Evolutionary conservation across 1,284 basidiomycete genomes (phyloP), one percentile per base, ranked within the genome.

Genomic region (Trametes versicolor): DNA sequence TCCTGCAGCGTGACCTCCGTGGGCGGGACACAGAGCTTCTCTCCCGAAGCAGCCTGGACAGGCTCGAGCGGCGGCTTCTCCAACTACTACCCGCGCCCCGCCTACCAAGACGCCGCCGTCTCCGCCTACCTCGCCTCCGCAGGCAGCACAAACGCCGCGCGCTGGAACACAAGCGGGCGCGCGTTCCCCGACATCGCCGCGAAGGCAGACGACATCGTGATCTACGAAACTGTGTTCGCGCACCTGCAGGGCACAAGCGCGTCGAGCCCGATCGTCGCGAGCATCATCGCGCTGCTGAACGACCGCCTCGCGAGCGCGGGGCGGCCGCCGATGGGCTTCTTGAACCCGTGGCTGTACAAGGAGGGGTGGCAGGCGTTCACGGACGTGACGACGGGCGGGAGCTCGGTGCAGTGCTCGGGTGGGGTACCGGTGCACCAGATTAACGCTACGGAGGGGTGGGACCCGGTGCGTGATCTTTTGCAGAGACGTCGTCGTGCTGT

Each of bases 51-150:
- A 17, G 85, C 81, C 17, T 80, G 74, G 10, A 60, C 60, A n/a
- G 79, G 82, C 75, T 81, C 78, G 37, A 87, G 88, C 6, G 90
- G 89, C 63, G 91, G 90, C 4, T 90, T 90, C 78, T 86, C 83
- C 64, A 77, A 80, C 69, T 78, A 80, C 71, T 85, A 82, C 69
- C 49, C 74, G 7, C 67, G 71, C 2, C 81, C 82, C 3, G 41
- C 48, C 10, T 85, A 80, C 68, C 83, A 84, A 69, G 52, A 67
- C 32, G 34, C 49, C 0, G 74, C 76, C 4, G 81, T 84, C 15
- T 43, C 70, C 2, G 59, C 68, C 10, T 85, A 56, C 70, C 73
- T 70, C 49, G 41, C 19, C 19, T n/a, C 41, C 19, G 41, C 15
- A 17, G 19, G 41, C 15, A 77, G 74, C 0, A 66, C 64, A 54